Evolutionary conservation across 441 rosid genomes (phyloP).

Genomic region (Adansonia grandidieri): DNA sequence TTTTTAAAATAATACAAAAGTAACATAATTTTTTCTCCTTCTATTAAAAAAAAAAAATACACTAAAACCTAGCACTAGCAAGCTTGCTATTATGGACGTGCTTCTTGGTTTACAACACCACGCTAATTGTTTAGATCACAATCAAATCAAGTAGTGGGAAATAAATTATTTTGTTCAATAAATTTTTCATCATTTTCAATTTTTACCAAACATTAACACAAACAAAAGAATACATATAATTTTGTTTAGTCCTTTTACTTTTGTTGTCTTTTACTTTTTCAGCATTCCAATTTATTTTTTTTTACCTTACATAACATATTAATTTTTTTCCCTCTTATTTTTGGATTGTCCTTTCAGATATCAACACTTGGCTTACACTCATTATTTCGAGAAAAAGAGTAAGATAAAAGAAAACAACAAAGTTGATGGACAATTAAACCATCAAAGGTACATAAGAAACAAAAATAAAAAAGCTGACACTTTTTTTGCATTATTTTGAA

Average conservation of each 20-base stretch:
- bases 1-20: too few relatives aligned
- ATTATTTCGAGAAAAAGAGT: not conserved
- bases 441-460: not conserved
- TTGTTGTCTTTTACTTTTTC: not conserved
- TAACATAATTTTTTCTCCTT: too few relatives aligned
- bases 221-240: too few relatives aligned
- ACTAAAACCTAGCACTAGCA: too few relatives aligned
- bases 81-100: too few relatives aligned
- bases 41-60: too few relatives aligned
- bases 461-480: not conserved
- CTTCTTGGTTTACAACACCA: too few relatives aligned
- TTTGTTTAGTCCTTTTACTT: too few relatives aligned
- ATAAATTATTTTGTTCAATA: not conserved
- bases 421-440: not conserved
- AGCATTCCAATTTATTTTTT: not conserved
- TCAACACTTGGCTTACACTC: not conserved
- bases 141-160: not conserved
- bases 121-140: not conserved
- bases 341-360: conserved; percentile 1
- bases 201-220: too few relatives aligned
- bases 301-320: not conserved
- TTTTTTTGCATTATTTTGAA: not conserved
- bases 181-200: too few relatives aligned
- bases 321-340: not conserved
- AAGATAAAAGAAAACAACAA: not conserved